These are phyloP conservation scores for Mycena vitilis DNA, from an alignment of 768 basidiomycete genomes.

Conservation along the genomic window DNA sequence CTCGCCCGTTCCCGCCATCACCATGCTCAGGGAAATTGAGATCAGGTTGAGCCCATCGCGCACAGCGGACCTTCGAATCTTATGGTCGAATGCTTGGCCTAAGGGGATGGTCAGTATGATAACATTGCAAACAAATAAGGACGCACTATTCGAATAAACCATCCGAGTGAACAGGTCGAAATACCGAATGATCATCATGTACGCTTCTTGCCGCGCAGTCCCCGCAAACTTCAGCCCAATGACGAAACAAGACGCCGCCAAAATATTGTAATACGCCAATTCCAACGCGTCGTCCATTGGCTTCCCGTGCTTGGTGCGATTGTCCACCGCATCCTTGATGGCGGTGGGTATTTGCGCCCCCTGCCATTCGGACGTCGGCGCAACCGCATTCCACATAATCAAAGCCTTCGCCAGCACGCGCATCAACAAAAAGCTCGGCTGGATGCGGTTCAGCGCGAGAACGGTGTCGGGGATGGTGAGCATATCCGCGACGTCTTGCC, in stretches of 20 bases:
- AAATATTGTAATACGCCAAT: constrained; percentile 90
- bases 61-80: constrained; percentile 88
- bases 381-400: constrained; percentile 88
- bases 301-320: constrained; percentile 58
- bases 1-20: constrained; percentile 98
- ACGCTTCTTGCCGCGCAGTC: constrained; percentile 91
- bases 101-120: constrained; percentile 23
- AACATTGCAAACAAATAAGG: background rate
- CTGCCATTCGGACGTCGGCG: constrained; percentile 81
- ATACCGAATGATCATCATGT: constrained; percentile 82
- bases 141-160: constrained; percentile 75
- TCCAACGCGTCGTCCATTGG: constrained; percentile 79
- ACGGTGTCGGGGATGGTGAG: constrained; percentile 86
- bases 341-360: constrained; percentile 74
- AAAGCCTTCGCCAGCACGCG: constrained; percentile 82
- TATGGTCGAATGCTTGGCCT: constrained; percentile 88
- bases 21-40: constrained; percentile 87
- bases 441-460: constrained; percentile 83
- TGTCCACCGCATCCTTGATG: constrained; percentile 70
- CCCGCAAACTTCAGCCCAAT: constrained; percentile 95
- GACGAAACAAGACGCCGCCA: constrained; percentile 92
- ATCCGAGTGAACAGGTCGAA: constrained; percentile 83
- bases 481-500: constrained; percentile 88
- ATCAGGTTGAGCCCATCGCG: constrained; percentile 91
- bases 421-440: constrained; percentile 87